phyloP scores from a whole-genome alignment of 768 basidiomycete genomes.

The Asterophora lycoperdoides region DNA sequence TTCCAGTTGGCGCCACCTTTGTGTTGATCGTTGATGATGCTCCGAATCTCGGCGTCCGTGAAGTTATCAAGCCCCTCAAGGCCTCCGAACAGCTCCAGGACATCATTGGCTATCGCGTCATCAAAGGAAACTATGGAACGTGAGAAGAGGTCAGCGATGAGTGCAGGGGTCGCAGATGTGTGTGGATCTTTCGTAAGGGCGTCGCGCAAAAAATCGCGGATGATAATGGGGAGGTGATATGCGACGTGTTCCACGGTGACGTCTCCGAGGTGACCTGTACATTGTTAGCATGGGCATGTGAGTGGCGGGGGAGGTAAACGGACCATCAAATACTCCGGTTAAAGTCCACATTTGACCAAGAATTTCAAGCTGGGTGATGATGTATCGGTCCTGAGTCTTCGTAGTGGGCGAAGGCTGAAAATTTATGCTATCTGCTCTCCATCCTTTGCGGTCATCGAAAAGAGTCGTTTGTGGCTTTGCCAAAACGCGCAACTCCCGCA shows the following conservation, averaged over 20 bases:
- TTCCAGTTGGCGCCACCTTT: slow-evolving; percentile 55
- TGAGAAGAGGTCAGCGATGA: slow-evolving; percentile 53
- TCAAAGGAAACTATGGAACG: slow-evolving; percentile 60
- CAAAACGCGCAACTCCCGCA: slow-evolving; percentile 45
- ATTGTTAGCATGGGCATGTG: neutral
- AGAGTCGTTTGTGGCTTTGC: slow-evolving; percentile 47
- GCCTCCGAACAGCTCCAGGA: slow-evolving; percentile 59
- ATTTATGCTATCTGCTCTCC: slow-evolving; percentile 56
- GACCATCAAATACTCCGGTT: slow-evolving; percentile 69
- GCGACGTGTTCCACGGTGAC: slow-evolving; percentile 67
- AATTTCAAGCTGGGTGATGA: slow-evolving; percentile 53
- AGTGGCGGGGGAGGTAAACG: slow-evolving; percentile 18
- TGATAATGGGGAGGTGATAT: slow-evolving; percentile 63
- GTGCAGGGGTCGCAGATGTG: slow-evolving; percentile 39
- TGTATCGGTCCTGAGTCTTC: slow-evolving; percentile 61
- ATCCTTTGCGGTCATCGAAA: slow-evolving; percentile 31
- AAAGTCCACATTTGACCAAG: slow-evolving; percentile 57
- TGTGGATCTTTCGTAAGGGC: slow-evolving; percentile 36
- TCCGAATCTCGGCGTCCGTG: slow-evolving; percentile 52
- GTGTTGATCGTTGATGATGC: slow-evolving; percentile 61
- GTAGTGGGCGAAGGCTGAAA: slow-evolving; percentile 58
- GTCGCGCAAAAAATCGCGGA: slow-evolving; percentile 52
- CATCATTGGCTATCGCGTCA: slow-evolving; percentile 62
- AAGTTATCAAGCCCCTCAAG: slow-evolving; percentile 45
- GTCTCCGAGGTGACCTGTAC: slow-evolving; percentile 61